A percentile compares a stretch with the other conserved stretches of the same genome.
phyloP scores from a whole-genome alignment of 805 yeast species.

The Cyberlindnera mycetangii region DNA sequence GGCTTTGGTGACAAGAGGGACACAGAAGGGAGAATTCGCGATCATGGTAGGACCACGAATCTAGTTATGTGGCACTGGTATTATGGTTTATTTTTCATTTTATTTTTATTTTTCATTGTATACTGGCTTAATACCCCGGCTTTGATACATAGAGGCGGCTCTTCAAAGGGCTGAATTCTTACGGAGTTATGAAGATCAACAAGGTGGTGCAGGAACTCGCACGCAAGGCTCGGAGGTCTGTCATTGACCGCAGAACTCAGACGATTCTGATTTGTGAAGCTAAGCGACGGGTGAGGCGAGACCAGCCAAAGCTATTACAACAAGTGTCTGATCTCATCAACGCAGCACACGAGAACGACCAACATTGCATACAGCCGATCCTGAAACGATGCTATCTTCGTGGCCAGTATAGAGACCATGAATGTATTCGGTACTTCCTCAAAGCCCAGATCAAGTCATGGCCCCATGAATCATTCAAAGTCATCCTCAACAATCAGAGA shows the following conservation, averaged over 20 bases:
- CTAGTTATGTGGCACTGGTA: neutral
- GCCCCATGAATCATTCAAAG: conserved; percentile 22
- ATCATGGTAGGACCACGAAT: no score
- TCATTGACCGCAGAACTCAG: conserved; percentile 16
- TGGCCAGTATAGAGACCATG: conserved; percentile 22
- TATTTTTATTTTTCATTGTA: no score
- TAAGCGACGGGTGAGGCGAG: conserved; percentile 12
- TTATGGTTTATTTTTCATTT: no score
- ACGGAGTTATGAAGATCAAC: neutral
- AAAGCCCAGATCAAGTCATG: conserved; percentile 20
- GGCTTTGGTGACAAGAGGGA: no score
- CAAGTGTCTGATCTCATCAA: conserved; percentile 9
- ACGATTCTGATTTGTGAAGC: conserved; percentile 7
- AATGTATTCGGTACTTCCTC: conserved; percentile 20
- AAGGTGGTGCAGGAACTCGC: neutral
- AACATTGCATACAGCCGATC: conserved; percentile 13
- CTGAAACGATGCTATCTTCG: conserved; percentile 20
- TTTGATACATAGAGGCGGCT: no score
- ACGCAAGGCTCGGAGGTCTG: conserved; percentile 5
- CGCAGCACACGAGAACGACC: conserved; percentile 4
- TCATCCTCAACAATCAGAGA: conserved; percentile 7
- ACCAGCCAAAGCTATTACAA: conserved; percentile 10
- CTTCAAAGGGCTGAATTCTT: no score
- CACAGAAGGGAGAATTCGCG: no score
- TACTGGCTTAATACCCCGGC: no score